Evolutionary conservation across 345 rosid species (phyloP), one percentile per base, ranked within the genome.

Genomic region (Lenwebbia sp.): DNA sequence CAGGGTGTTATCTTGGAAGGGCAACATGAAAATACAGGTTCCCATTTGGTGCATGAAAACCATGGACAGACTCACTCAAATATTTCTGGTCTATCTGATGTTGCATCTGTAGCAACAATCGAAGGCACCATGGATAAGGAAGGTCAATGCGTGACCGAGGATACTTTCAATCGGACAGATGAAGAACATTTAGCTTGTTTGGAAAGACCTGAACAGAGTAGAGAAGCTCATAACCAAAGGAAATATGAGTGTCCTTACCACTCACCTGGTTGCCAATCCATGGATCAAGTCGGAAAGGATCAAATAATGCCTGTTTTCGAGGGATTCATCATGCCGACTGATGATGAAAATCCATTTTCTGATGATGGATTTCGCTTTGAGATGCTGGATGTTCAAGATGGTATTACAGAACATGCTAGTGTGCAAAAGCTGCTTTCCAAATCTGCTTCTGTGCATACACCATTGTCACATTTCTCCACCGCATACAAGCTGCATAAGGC

Each of bases 371-470:
- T 87, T 83, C 86, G 89, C 85, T 89, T 93, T 84, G 94, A 90
- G 55, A 88, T 85, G 40, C 88, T 90, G 84, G 92, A 91, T 56
- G 92, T 92, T 90, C 91, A 94, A 86, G 91, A 88, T 85, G 88
- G 89, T 85, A 86, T 93, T 83, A 85, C 90, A 55, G 96, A 94
- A 89, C 90, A 90, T 88, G 93, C 93, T 84, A 89, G 94, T 85
- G 56, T 88, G 47, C 78, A 93, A 84, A 95, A 96, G 91, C 89
- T 88, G 94, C 93, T 95, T 83, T 90, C 94, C 86, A 93, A 90
- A 92, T 95, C 99, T 85, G 91, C 93, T 88, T 87, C 92, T 90
- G 54, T 88, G 88, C 86, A 82, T 87, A 94, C 98, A 82, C 98
- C 99, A 40, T 88, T 89, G 44, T 87, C 94, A 56, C 92, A 91